Percentiles rank a stretch among this genome's conserved stretches.
These are phyloP conservation scores for Secale cereale DNA, from an alignment of 176 grass and related monocot genomes.

Conservation along the genomic window DNA sequence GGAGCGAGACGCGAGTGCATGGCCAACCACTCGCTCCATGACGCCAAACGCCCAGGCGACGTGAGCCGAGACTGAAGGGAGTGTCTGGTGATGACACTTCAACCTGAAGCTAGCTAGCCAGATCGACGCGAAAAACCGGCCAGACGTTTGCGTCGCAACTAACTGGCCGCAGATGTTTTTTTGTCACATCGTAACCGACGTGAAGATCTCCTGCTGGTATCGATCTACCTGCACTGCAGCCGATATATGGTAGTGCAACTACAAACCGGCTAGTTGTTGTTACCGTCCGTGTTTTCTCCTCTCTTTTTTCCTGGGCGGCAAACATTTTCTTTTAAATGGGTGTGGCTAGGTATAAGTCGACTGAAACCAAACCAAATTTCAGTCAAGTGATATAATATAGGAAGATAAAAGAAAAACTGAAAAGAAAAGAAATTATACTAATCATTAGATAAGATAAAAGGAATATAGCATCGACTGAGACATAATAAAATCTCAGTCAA, in stretches of 20 bases:
- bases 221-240: background rate
- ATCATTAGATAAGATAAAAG: too few species aligned
- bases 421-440: too few species aligned
- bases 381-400: too few species aligned
- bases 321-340: too few species aligned
- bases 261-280: background rate
- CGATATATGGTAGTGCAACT: too few species aligned
- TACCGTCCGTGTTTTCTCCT: background rate
- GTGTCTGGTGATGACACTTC: background rate
- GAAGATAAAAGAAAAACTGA: too few species aligned
- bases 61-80: background rate
- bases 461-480: too few species aligned
- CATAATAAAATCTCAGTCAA: too few species aligned
- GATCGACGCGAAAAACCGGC: background rate
- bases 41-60: constrained; percentile 32
- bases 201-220: background rate
- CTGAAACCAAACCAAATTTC: too few species aligned
- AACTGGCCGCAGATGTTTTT: constrained; percentile 14
- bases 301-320: background rate
- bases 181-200: constrained; percentile 35
- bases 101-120: background rate
- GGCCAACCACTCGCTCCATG: constrained; percentile 28
- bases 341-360: too few species aligned
- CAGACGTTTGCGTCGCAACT: constrained; percentile 2
- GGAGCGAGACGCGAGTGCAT: background rate